phyloP scores from a whole-genome alignment of 2,329 filamentous ascomycete genomes.

The Fusarium coffeatum region DNA sequence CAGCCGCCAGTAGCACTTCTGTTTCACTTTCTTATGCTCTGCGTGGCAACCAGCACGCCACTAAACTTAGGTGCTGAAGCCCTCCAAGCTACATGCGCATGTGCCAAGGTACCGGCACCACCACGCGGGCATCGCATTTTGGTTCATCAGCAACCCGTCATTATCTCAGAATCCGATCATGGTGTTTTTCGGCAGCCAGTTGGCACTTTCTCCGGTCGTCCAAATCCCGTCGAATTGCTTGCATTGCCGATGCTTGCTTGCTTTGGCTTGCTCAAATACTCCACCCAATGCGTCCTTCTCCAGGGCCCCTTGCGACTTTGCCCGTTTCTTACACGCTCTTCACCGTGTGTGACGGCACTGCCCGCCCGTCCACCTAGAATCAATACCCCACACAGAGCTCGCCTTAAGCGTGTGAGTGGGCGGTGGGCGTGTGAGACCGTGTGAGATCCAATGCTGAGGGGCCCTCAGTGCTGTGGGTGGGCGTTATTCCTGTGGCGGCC shows the following conservation, averaged over 20 bases:
- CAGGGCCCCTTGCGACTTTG: slow-evolving; percentile 29
- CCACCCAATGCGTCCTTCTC: slow-evolving; percentile 30
- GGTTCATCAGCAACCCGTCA: slow-evolving; percentile 16
- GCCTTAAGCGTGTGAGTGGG: slow-evolving; percentile 44
- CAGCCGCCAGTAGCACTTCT: slow-evolving; percentile 30
- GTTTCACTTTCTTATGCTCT: slow-evolving; percentile 33
- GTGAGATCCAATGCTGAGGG: slow-evolving; percentile 33
- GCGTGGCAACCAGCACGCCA: slow-evolving; percentile 34
- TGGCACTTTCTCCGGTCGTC: slow-evolving; percentile 11
- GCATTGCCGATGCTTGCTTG: slow-evolving; percentile 42
- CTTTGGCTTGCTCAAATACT: slow-evolving; percentile 35
- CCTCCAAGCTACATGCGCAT: slow-evolving; percentile 19
- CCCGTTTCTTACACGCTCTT: slow-evolving; percentile 38
- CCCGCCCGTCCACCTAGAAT: slow-evolving; percentile 44
- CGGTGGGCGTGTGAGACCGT: slow-evolving; percentile 31
- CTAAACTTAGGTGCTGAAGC: slow-evolving; percentile 20
- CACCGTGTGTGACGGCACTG: slow-evolving; percentile 47
- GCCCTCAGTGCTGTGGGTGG: slow-evolving; percentile 37
- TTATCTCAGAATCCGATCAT: slow-evolving; percentile 17
- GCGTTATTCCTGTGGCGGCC: slow-evolving; percentile 46
- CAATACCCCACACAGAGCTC: slow-evolving; percentile 46
- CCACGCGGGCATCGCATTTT: slow-evolving; percentile 15
- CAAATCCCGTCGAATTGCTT: slow-evolving; percentile 35
- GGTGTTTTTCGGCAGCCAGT: slow-evolving; percentile 1
- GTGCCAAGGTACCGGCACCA: slow-evolving; percentile 38